Evolutionary conservation across 306 rosid genomes (phyloP).

Genomic region (Abrus pulchellus): DNA sequence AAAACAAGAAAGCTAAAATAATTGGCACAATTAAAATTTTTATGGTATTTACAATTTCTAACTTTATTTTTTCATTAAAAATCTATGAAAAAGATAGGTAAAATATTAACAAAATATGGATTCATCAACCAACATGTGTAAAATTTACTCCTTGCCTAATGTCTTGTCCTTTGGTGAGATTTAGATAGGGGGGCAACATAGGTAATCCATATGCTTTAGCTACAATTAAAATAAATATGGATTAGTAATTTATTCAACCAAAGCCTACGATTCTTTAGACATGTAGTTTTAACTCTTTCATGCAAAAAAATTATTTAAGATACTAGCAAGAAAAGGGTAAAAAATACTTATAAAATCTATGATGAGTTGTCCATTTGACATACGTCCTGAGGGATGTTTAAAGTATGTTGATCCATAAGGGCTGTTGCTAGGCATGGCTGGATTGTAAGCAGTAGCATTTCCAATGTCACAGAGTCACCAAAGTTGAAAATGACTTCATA

Average conservation of each 20-base stretch:
- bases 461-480: neutral
- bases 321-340: too few species aligned
- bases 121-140: neutral
- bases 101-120: too few species aligned
- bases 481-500: neutral
- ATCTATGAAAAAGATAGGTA: too few species aligned
- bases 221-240: neutral
- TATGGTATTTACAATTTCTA: too few species aligned
- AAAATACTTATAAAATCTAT: neutral
- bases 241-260: neutral
- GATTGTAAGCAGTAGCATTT: neutral
- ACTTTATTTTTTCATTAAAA: too few species aligned
- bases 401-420: neutral
- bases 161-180: neutral
- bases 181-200: neutral
- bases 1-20: too few species aligned
- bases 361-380: neutral
- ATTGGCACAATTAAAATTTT: too few species aligned
- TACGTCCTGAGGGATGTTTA: neutral
- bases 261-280: too few species aligned
- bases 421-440: neutral
- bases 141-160: neutral
- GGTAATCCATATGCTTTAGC: neutral
- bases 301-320: too few species aligned
- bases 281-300: too few species aligned